Percentiles rank a stretch among this genome's conserved stretches.
phyloP scores from a whole-genome alignment of 2,329 filamentous ascomycete species.

The Colletotrichum shisoi region DNA sequence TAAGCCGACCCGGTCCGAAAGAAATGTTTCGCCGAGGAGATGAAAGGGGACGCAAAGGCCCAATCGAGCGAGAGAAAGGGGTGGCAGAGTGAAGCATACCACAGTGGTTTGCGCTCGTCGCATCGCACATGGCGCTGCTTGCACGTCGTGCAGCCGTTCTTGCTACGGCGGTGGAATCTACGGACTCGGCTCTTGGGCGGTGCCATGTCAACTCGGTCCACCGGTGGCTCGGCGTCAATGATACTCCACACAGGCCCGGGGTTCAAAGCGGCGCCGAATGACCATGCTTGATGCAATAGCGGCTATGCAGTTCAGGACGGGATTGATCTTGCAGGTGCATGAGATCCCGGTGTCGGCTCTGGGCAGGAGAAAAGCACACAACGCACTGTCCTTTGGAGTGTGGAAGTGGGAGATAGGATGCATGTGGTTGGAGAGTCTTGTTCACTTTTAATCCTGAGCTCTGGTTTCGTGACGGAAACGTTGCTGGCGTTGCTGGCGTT shows the following conservation, averaged over 20 bases:
- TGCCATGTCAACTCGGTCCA: constrained; percentile 43
- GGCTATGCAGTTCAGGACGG: constrained; percentile 18
- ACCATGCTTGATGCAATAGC: constrained; percentile 34
- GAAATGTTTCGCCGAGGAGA: not conserved
- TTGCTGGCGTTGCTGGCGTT: constrained; percentile 22
- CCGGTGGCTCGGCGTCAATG: constrained; percentile 22
- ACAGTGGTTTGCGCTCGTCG: constrained; percentile 56
- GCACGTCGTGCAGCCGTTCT: constrained; percentile 50
- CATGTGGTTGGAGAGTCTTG: not conserved
- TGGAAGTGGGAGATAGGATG: not conserved
- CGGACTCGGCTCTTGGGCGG: constrained; percentile 50
- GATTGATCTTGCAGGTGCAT: constrained; percentile 32
- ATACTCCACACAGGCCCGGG: constrained; percentile 34
- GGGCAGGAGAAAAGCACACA: not conserved
- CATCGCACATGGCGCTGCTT: constrained; percentile 57
- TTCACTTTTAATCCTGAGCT: constrained; percentile 16
- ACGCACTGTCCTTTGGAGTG: not conserved
- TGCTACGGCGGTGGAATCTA: constrained; percentile 51
- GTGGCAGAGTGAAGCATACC: constrained; percentile 46
- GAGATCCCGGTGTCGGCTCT: constrained; percentile 15
- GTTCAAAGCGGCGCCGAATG: constrained; percentile 28
- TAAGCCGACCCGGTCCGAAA: not conserved
- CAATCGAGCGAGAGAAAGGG: not conserved
- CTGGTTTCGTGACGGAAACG: constrained; percentile 10
- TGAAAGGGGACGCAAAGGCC: not conserved